Evolutionary conservation across 768 basidiomycete genomes (phyloP).

Genomic region (Steccherinum ochraceum): DNA sequence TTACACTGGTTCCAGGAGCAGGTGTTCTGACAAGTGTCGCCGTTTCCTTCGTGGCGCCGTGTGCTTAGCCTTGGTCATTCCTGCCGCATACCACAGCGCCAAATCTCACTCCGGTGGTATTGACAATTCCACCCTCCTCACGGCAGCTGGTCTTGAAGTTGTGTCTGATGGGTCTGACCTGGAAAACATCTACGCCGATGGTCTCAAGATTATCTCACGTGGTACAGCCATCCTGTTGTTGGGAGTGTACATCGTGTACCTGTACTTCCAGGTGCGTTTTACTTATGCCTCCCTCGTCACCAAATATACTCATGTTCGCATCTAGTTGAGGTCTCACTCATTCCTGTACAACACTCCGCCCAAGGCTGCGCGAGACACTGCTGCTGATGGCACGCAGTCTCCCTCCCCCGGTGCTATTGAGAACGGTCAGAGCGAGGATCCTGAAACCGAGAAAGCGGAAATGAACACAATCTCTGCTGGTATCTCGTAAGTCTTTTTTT

Average conservation of each 20-base stretch:
- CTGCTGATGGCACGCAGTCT: too few relatives aligned
- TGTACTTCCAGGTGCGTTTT: constrained; percentile 62
- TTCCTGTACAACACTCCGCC: constrained; percentile 1
- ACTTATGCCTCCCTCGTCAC: too few relatives aligned
- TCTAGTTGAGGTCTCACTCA: neutral
- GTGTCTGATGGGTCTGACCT: constrained; percentile 15
- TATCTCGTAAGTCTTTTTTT: constrained; percentile 36
- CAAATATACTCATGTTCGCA: neutral
- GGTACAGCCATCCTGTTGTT: constrained; percentile 77
- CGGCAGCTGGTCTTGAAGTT: neutral
- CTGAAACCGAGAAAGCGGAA: constrained; percentile 35
- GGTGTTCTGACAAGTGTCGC: neutral
- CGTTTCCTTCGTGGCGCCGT: neutral
- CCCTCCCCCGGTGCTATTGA: too few relatives aligned
- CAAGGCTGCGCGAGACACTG: too few relatives aligned
- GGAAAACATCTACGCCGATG: constrained; percentile 24
- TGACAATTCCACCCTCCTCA: neutral
- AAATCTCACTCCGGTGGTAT: constrained; percentile 14
- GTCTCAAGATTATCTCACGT: constrained; percentile 69
- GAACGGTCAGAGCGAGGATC: too few relatives aligned
- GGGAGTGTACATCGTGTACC: constrained; percentile 64
- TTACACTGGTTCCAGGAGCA: neutral
- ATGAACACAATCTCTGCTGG: constrained; percentile 73
- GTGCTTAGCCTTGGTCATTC: constrained; percentile 69
- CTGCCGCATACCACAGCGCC: constrained; percentile 74